A percentile compares a stretch with the other conserved stretches of the same genome.
phyloP scores from a whole-genome alignment of 2,329 filamentous ascomycete genomes.

The Ambrosiella xylebori region DNA sequence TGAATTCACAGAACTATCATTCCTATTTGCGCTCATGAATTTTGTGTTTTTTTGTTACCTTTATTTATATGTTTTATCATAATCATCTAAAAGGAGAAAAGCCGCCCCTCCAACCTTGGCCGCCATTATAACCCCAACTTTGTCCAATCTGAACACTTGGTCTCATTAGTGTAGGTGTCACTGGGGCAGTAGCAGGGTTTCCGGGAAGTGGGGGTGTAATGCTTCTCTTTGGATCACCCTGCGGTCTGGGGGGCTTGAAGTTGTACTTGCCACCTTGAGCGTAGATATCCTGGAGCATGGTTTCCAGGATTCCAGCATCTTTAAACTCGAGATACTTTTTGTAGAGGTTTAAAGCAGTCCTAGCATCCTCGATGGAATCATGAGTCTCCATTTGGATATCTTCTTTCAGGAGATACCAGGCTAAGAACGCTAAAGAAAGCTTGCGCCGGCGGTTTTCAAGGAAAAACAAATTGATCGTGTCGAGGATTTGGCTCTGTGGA shows the following conservation, averaged over 20 bases:
- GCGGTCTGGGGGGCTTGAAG: slow-evolving; percentile 32
- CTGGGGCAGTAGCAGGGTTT: background rate
- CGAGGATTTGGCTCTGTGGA: slow-evolving; percentile 74
- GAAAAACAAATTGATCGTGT: slow-evolving; percentile 86
- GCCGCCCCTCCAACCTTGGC: slow-evolving; percentile 5
- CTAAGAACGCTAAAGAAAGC: slow-evolving; percentile 76
- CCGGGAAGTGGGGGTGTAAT: slow-evolving; percentile 5
- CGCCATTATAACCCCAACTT: background rate
- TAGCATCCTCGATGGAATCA: slow-evolving; percentile 88
- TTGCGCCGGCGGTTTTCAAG: slow-evolving; percentile 67
- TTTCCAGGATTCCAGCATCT: slow-evolving; percentile 67
- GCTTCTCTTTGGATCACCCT: slow-evolving; percentile 6
- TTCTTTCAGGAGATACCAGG: slow-evolving; percentile 80
- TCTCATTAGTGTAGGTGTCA: slow-evolving; percentile 7
- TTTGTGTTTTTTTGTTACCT: background rate
- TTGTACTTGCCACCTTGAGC: slow-evolving; percentile 29
- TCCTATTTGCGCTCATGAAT: background rate
- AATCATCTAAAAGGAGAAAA: slow-evolving; percentile 2
- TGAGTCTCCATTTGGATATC: slow-evolving; percentile 87
- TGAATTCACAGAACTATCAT: no score
- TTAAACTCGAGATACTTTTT: slow-evolving; percentile 79
- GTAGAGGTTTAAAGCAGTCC: slow-evolving; percentile 75
- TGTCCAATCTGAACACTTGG: background rate
- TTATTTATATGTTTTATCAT: background rate
- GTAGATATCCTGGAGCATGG: slow-evolving; percentile 79